These are phyloP conservation scores for Wickerhamiella galacta DNA, from an alignment of 805 yeast genomes.

Conservation along the genomic window DNA sequence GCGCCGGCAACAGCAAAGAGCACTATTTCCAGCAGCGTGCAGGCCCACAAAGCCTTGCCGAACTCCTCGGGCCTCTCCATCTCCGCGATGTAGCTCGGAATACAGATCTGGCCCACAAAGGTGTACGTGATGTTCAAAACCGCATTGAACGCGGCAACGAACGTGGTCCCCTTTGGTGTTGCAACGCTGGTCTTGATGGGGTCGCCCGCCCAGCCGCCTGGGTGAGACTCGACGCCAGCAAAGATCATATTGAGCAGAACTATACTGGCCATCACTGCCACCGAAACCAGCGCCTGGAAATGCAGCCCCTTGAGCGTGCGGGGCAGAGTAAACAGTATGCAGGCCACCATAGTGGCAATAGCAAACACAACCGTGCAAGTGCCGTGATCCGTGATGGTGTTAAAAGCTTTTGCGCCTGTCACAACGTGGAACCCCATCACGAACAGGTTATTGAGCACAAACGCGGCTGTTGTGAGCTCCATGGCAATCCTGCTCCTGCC, in stretches of 20 bases:
- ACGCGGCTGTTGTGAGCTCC: slow-evolving; percentile 40
- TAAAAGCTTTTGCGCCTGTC: slow-evolving; percentile 43
- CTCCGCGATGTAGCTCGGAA: slow-evolving; percentile 44
- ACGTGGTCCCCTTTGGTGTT: slow-evolving; percentile 38
- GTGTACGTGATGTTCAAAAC: slow-evolving; percentile 43
- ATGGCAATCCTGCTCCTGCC: slow-evolving; percentile 36
- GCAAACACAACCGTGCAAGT: slow-evolving; percentile 38
- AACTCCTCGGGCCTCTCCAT: slow-evolving; percentile 43
- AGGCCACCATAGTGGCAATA: slow-evolving; percentile 32
- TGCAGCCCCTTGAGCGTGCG: slow-evolving; percentile 40
- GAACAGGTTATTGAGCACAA: slow-evolving; percentile 37
- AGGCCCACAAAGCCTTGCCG: slow-evolving; percentile 37
- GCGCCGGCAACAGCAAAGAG: slow-evolving; percentile 40
- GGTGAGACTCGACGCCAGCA: slow-evolving; percentile 37
- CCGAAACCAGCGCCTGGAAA: slow-evolving; percentile 34
- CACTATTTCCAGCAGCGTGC: slow-evolving; percentile 33
- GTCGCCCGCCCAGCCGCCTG: slow-evolving; percentile 25
- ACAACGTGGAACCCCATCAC: slow-evolving; percentile 44
- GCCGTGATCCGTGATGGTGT: slow-evolving; percentile 34
- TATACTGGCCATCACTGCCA: slow-evolving; percentile 40
- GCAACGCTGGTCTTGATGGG: slow-evolving; percentile 32
- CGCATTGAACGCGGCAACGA: slow-evolving; percentile 38
- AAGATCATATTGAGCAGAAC: slow-evolving; percentile 36
- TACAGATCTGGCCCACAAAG: slow-evolving; percentile 47
- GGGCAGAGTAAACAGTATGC: slow-evolving; percentile 37